Evolutionary conservation across 305 asterid genomes (phyloP), one percentile per base, ranked within the genome.

Genomic region (Fraxinus sp.): DNA sequence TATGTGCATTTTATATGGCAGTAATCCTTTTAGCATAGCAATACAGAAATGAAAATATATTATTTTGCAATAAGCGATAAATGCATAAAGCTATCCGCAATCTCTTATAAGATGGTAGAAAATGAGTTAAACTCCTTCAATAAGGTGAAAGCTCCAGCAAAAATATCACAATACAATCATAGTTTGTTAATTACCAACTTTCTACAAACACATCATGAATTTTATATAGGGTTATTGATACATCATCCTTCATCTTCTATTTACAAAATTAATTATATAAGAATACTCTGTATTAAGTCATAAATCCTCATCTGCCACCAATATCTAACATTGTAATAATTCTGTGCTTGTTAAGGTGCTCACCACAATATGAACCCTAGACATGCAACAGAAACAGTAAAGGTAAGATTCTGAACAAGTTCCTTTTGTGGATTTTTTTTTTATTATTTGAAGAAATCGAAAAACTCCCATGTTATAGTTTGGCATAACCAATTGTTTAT

Each of bases 301-400:
- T 52, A 75, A 71, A 52, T 13, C 75, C 1, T 30, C 75, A 13
- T 0, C 22, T 7, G 39, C 41, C 75, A 70, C 1, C 75, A 70
- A 10, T 30, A 28, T 70, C 88, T 88, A 76, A 87, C 37, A 64
- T 44, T 79, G 64, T 71, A 30, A 70, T 10, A 39, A 62, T 74
- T 81, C 68, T 79, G 75, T 82, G 79, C 83, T 77, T 82, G 82
- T 89, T 74, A 83, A 94, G 97, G 92, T 87, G 82, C 88, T 70
- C 86, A 86, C 77, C 79, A 78, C 81, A 88, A 82, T 64, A 75
- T 59, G 84, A 93, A 91, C 46, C 82, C 88, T 80, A 86, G 86
- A 80, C 78, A 81, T 81, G 88, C 88, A 77, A 76, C 78, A 24
- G 87, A 86, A 76, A 80, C 84, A 70, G 62, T 46, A 66, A 82